Conservation (phyloP, 73 alveolate genomes). For the Paramecium tetraurelia region DNA sequence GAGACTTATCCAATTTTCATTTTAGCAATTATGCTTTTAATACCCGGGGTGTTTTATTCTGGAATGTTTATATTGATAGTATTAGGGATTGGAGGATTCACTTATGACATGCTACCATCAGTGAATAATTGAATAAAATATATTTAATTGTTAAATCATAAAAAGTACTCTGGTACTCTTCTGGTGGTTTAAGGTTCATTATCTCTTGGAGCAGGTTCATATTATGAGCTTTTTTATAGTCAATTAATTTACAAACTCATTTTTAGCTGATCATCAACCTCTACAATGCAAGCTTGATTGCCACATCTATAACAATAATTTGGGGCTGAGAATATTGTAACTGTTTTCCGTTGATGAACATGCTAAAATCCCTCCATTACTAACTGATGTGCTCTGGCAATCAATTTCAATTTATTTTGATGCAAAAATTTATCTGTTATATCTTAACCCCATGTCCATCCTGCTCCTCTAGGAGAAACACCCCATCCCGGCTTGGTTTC, state of each 20-base stretch:
- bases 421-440: constrained; percentile 69
- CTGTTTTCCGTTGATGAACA: constrained; percentile 77
- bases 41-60: constrained; percentile 3
- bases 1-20: constrained; percentile 44
- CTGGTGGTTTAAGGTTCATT: constrained; percentile 65
- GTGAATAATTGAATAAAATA: constrained; percentile 13
- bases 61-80: neutral
- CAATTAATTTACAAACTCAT: constrained; percentile 31
- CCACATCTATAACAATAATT: constrained; percentile 96
- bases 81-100: constrained; percentile 18
- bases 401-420: constrained; percentile 55
- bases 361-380: constrained; percentile 77
- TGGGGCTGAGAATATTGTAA: constrained; percentile 93
- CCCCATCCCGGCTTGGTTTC: constrained; percentile 69
- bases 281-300: constrained; percentile 80
- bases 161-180: constrained; percentile 66
- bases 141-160: constrained; percentile 36
- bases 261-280: constrained; percentile 62
- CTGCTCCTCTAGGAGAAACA: constrained; percentile 79
- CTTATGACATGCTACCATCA: constrained; percentile 39
- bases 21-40: neutral
- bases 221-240: constrained; percentile 37
- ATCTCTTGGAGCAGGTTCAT: constrained; percentile 66
- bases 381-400: constrained; percentile 76
- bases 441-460: constrained; percentile 79